These are phyloP conservation scores for Hyphodiscus hymeniophilus DNA, from an alignment of 495 filamentous ascomycete genomes.

Conservation along the genomic window DNA sequence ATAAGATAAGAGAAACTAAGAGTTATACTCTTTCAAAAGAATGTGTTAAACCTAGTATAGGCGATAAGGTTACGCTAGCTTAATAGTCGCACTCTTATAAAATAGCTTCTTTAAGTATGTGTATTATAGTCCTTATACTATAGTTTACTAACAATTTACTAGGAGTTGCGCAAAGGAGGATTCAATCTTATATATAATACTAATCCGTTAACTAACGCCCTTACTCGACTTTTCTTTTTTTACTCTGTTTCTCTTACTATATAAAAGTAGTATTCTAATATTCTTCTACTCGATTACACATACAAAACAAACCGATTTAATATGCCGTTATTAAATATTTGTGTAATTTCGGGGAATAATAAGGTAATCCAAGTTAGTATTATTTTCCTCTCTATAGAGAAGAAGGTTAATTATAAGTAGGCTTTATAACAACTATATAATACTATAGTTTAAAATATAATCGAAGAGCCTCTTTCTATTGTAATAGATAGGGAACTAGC, in stretches of 20 bases:
- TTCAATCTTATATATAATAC: background rate
- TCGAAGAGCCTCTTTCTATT: no score
- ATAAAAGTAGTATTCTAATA: slow-evolving; percentile 2
- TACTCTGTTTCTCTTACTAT: background rate
- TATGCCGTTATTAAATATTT: slow-evolving; percentile 15
- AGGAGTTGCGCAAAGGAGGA: background rate
- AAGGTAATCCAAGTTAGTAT: slow-evolving; percentile 9
- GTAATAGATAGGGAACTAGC: no score
- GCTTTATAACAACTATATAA: no score
- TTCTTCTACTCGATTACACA: slow-evolving; percentile 14
- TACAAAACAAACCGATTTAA: slow-evolving; percentile 21
- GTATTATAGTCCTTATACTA: background rate
- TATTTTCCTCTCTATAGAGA: no score
- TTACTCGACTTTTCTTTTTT: background rate
- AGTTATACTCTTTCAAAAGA: background rate
- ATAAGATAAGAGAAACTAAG: background rate
- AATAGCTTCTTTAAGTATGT: background rate
- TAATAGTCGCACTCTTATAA: background rate
- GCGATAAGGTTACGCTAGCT: background rate
- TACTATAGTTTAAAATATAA: no score
- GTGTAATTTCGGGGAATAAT: slow-evolving; percentile 11
- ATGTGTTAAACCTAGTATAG: background rate
- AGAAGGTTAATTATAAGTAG: no score
- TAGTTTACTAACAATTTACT: background rate
- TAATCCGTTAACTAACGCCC: no score